phyloP scores from a whole-genome alignment of 768 basidiomycete genomes.

The Leucocoprinus sp. region DNA sequence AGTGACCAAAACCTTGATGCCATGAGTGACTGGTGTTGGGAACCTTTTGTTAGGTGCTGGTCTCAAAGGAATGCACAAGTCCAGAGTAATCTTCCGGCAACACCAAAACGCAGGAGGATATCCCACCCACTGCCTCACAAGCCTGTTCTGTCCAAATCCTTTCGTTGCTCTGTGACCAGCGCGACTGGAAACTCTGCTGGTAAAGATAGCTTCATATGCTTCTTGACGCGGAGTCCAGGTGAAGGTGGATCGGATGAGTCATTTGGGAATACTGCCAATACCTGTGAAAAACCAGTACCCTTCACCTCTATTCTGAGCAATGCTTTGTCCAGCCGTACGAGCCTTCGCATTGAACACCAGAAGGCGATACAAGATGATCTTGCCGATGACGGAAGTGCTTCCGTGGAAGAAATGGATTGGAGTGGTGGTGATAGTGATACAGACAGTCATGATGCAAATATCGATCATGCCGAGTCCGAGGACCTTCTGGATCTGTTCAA shows the following conservation, averaged over 20 bases:
- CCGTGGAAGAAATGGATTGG: not conserved
- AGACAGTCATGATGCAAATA: not conserved
- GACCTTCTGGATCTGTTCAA: slow-evolving; percentile 45
- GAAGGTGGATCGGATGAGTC: not conserved
- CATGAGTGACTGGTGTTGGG: slow-evolving; percentile 36
- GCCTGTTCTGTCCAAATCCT: not conserved
- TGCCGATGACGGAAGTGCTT: not conserved
- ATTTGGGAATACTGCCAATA: not conserved
- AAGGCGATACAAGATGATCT: not conserved
- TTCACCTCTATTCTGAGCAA: slow-evolving; percentile 34
- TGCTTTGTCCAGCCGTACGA: slow-evolving; percentile 28
- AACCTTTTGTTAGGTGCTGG: slow-evolving; percentile 38
- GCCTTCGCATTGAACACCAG: slow-evolving; percentile 19
- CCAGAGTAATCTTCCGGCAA: slow-evolving; percentile 7
- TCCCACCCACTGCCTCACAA: not conserved
- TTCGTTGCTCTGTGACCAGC: not conserved
- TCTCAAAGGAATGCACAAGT: slow-evolving; percentile 25
- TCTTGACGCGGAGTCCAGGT: not conserved
- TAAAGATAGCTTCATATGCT: not conserved
- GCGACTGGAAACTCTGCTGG: not conserved
- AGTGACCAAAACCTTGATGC: not conserved
- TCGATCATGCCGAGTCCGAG: slow-evolving; percentile 27
- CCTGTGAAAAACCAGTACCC: not conserved
- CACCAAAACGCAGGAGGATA: slow-evolving; percentile 13
- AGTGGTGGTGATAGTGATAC: not conserved